Evolutionary conservation across 352 stramenopile genomes (phyloP), one percentile per base, ranked within the genome.

Genomic region (Aphanomyces cochlioides): DNA sequence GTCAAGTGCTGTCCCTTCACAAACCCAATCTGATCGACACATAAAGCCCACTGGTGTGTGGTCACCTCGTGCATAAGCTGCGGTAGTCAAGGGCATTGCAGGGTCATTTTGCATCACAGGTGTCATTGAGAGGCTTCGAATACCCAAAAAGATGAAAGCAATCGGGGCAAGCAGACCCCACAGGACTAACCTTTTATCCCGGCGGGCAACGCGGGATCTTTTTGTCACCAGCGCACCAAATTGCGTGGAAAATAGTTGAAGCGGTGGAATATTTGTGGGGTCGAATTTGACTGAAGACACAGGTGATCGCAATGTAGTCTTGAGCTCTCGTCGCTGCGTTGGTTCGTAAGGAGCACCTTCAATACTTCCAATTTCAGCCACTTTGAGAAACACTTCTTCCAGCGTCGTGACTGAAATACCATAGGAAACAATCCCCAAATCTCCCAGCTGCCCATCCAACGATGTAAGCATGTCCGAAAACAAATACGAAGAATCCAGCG

Each of bases 301-400:
- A 13, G n/a, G 56, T 41, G 19, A 10, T 63, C 56, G 56, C 21
- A 38, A 10, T 47, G 40, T 38, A 17, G 56, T 15, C 21, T 15
- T 4, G 28, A 21, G 19, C 19, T 13, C 5, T 63, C 56, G 28
- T 7, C 36, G 56, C 19, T 6, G 5, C 4, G 34, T 15, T 21
- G 17, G 5, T 13, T 34, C 34, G 64, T 39, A 61, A 43, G 58
- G 21, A 88, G 75, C 28, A 19, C 85, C 73, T 8, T 79, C 67
- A 19, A 79, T 77, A 50, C 83, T 78, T 8, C 50, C 50, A 21
- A 74, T 59, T 43, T 88, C 77, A 8, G 88, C 87, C n/a, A 96
- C 86, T 66, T 95, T 96, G 73, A 96, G 87, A 76, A 96, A 96
- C 10, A 96, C 89, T 74, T 96, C 87, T 64, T 96, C 89, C 28